A percentile compares a stretch with the other conserved stretches of the same genome.
phyloP scores from a whole-genome alignment of 148 eudicot species.

The Rhododendron vialii region DNA sequence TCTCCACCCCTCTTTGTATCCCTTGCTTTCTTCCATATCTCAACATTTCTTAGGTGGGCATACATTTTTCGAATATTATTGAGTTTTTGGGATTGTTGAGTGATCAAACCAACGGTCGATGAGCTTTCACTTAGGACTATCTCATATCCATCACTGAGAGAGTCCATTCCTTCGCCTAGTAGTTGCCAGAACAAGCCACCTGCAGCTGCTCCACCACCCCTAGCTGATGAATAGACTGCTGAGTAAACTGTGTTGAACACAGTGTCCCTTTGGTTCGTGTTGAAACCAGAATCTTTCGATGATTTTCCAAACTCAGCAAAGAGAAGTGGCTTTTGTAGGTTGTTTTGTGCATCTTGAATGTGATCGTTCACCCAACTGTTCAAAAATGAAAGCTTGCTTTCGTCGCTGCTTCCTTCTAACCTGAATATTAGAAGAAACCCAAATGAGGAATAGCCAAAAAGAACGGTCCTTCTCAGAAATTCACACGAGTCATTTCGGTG shows the following conservation, averaged over 20 bases:
- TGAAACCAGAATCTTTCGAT: slow-evolving; percentile 30
- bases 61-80: slow-evolving; percentile 19
- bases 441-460: not conserved
- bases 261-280: slow-evolving; percentile 28
- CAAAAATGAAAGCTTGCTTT: slow-evolving; percentile 31
- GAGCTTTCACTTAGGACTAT: slow-evolving; percentile 34
- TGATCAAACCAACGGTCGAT: slow-evolving; percentile 31
- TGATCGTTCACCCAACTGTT: slow-evolving; percentile 44
- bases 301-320: slow-evolving; percentile 70
- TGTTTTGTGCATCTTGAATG: slow-evolving; percentile 44
- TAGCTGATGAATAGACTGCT: slow-evolving; percentile 43
- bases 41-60: slow-evolving; percentile 11
- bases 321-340: slow-evolving; percentile 50
- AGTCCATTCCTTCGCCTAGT: slow-evolving; percentile 42
- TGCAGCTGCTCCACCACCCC: slow-evolving; percentile 41
- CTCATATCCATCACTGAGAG: slow-evolving; percentile 53
- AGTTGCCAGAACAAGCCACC: slow-evolving; percentile 82
- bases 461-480: not conserved
- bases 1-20: slow-evolving; percentile 1
- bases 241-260: slow-evolving; percentile 31
- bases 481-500: not conserved
- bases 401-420: slow-evolving; percentile 30
- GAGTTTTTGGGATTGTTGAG: slow-evolving; percentile 35
- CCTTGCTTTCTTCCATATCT: slow-evolving; percentile 18
- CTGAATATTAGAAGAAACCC: slow-evolving; percentile 19